Conservation (phyloP, 768 basidiomycete genomes). For the Termitomyces sp. region DNA sequence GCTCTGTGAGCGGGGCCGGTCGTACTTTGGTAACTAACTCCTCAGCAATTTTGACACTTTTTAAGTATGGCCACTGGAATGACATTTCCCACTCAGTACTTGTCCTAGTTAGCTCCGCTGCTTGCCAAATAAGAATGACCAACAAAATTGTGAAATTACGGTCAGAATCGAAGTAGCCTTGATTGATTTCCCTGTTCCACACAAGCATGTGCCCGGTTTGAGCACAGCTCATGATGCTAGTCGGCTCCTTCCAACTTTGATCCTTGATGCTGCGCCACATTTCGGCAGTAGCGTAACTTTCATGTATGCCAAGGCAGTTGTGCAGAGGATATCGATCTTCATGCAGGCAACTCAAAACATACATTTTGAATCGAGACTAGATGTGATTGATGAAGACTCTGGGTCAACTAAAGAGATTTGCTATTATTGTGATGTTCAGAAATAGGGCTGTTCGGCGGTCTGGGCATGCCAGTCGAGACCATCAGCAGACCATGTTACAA, state of each 20-base stretch:
- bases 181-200: too few species aligned
- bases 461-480: neutral
- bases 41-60: too few species aligned
- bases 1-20: neutral
- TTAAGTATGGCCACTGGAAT: neutral
- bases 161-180: neutral
- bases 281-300: neutral
- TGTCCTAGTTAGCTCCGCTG: neutral
- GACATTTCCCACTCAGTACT: neutral
- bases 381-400: neutral
- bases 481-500: neutral
- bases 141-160: neutral
- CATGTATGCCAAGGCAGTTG: neutral
- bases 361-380: neutral
- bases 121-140: neutral
- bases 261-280: constrained; percentile 3
- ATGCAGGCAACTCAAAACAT: neutral
- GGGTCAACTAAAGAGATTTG: too few species aligned
- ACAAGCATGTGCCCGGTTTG: neutral
- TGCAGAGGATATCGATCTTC: neutral
- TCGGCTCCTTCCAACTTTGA: neutral
- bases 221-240: too few species aligned
- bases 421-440: neutral
- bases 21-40: neutral
- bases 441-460: neutral